Evolutionary conservation across 306 rosid genomes (phyloP).

Genomic region (Trifolium subterraneum): DNA sequence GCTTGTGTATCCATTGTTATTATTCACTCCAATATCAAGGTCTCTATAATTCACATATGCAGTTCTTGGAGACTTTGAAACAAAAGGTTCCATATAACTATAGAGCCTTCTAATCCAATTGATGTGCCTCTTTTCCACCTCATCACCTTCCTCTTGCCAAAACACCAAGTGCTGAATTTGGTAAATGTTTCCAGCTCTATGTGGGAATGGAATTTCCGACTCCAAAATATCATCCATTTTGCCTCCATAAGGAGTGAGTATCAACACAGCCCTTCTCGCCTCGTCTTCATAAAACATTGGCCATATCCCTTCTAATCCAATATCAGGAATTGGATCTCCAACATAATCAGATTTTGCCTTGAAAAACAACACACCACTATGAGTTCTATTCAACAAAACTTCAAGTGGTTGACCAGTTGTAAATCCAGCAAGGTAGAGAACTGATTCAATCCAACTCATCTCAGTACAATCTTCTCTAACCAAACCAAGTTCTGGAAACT

Average conservation of each 20-base stretch:
- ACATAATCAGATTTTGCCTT: conserved; percentile 51
- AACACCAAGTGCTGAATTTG: conserved; percentile 23
- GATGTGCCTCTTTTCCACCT: conserved; percentile 13
- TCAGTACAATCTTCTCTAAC: conserved; percentile 31
- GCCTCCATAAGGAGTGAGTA: conserved; percentile 44
- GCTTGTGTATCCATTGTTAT: conserved; percentile 42
- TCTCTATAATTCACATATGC: conserved; percentile 45
- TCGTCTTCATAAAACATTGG: conserved; percentile 25
- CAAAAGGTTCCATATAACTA: conserved; percentile 36
- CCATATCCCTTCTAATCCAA: conserved; percentile 41
- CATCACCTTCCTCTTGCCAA: conserved; percentile 28
- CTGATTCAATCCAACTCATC: conserved; percentile 38
- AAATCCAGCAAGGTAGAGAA: conserved; percentile 1
- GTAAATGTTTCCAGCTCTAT: conserved; percentile 39
- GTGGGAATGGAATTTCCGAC: conserved; percentile 41
- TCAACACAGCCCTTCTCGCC: not conserved
- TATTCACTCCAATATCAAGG: conserved; percentile 44
- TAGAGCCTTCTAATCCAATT: conserved; percentile 42
- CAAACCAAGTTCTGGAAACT: conserved; percentile 48
- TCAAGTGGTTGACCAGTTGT: conserved; percentile 31
- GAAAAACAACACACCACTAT: not conserved
- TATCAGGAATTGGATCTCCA: conserved; percentile 25
- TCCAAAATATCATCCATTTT: conserved; percentile 47
- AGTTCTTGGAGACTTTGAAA: conserved; percentile 45
- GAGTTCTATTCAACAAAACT: conserved; percentile 38